These are phyloP conservation scores for Candida krabiensis DNA, from an alignment of 805 yeast species.

Conservation along the genomic window DNA sequence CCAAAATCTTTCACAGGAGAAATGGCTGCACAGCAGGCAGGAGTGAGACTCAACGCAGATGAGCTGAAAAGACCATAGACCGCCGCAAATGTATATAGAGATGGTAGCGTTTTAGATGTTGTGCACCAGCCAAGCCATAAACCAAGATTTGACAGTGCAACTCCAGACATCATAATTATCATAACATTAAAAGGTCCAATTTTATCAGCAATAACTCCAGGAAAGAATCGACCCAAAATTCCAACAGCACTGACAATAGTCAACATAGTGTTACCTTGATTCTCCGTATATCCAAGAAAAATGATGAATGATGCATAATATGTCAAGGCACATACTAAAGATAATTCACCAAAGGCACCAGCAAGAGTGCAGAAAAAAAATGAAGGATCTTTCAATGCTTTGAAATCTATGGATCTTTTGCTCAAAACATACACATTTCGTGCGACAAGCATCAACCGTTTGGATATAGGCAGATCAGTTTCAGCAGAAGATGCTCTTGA, in stretches of 20 bases:
- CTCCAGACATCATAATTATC: constrained; percentile 44
- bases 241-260: constrained; percentile 51
- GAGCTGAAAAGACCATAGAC: constrained; percentile 56
- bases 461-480: constrained; percentile 5
- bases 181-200: constrained; percentile 60
- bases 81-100: constrained; percentile 47
- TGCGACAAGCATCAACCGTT: constrained; percentile 6
- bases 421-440: constrained; percentile 15
- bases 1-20: constrained; percentile 37
- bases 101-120: constrained; percentile 30
- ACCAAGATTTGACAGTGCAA: constrained; percentile 45
- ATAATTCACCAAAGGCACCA: constrained; percentile 40
- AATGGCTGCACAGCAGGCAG: constrained; percentile 60
- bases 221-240: constrained; percentile 52
- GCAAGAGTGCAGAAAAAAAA: constrained; percentile 40
- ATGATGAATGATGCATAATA: constrained; percentile 46
- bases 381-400: constrained; percentile 37
- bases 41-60: constrained; percentile 55
- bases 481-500: constrained; percentile 12
- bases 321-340: constrained; percentile 40
- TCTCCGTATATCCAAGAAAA: constrained; percentile 40
- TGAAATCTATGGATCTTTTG: constrained; percentile 28
- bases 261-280: constrained; percentile 41
- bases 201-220: constrained; percentile 54
- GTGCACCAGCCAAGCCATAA: constrained; percentile 63